Evolutionary conservation across 345 rosid genomes (phyloP).

Genomic region (Sonneratia alba): DNA sequence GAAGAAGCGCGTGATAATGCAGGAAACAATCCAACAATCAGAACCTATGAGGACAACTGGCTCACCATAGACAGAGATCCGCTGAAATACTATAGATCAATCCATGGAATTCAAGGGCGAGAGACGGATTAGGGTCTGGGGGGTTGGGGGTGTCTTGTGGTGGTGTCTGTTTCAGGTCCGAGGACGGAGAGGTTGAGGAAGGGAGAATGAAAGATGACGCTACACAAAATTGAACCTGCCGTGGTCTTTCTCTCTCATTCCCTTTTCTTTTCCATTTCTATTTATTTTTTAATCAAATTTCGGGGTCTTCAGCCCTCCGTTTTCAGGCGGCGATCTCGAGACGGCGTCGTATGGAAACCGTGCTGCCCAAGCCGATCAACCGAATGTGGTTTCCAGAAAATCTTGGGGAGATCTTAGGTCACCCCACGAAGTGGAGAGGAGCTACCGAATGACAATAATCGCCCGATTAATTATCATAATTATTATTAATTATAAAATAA

Average conservation of each 20-base stretch:
- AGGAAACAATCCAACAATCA: not conserved
- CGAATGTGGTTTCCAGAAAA: too few species aligned
- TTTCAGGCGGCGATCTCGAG: conserved; percentile 1
- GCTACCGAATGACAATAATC: too few species aligned
- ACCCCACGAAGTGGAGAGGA: too few species aligned
- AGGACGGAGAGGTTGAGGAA: not conserved
- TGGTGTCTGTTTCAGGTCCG: conserved; percentile 1
- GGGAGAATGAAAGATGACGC: conserved; percentile 3
- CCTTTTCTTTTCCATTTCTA: not conserved
- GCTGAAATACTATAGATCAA: not conserved
- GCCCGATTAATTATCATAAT: too few species aligned
- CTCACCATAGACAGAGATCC: conserved; percentile 3
- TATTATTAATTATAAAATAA: too few species aligned
- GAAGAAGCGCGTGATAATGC: too few species aligned
- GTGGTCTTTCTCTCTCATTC: not conserved
- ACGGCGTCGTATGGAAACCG: not conserved
- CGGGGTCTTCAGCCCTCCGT: not conserved
- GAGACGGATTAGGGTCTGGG: conserved; percentile 1
- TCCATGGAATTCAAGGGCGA: not conserved
- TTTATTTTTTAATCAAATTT: not conserved
- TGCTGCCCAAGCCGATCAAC: too few species aligned
- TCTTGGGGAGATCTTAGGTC: too few species aligned
- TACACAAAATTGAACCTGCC: conserved; percentile 2
- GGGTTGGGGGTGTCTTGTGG: too few species aligned
- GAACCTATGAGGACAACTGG: not conserved